Conservation (phyloP, 2,329 filamentous ascomycete species). For the Biscogniauxia sp. region DNA sequence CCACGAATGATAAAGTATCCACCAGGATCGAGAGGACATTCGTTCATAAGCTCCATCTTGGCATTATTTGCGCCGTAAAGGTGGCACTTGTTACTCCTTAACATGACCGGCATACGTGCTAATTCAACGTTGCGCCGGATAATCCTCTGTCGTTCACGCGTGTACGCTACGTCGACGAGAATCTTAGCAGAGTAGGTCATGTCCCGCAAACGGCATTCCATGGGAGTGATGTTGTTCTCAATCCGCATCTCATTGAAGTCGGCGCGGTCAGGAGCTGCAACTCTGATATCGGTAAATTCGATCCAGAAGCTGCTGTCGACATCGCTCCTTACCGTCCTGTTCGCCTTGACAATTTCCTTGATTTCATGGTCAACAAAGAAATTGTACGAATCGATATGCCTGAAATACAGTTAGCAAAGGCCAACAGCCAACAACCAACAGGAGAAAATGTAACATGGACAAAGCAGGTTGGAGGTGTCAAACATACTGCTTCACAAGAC, state of each 20-base stretch:
- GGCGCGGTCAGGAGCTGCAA: conserved; percentile 75
- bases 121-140: conserved; percentile 76
- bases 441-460: too few relatives aligned
- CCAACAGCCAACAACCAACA: too few relatives aligned
- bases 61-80: conserved; percentile 79
- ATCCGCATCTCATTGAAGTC: conserved; percentile 72
- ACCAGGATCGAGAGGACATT: conserved; percentile 93
- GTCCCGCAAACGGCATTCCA: conserved; percentile 93
- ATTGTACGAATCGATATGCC: conserved; percentile 96
- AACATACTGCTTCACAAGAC: conserved; percentile 80
- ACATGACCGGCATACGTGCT: conserved; percentile 92
- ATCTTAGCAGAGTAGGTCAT: conserved; percentile 98
- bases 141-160: conserved; percentile 74
- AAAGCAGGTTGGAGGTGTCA: neutral
- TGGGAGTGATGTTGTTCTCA: conserved; percentile 78
- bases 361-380: conserved; percentile 96
- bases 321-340: conserved; percentile 85
- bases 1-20: conserved; percentile 98
- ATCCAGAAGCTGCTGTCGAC: conserved; percentile 91
- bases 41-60: conserved; percentile 88
- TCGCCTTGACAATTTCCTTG: conserved; percentile 93
- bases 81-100: conserved; percentile 91
- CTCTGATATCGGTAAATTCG: conserved; percentile 87
- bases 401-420: conserved; percentile 24
- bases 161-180: conserved; percentile 87